Conservation (phyloP, 768 basidiomycete genomes). For the Naganishia vaughanmartiniae region DNA sequence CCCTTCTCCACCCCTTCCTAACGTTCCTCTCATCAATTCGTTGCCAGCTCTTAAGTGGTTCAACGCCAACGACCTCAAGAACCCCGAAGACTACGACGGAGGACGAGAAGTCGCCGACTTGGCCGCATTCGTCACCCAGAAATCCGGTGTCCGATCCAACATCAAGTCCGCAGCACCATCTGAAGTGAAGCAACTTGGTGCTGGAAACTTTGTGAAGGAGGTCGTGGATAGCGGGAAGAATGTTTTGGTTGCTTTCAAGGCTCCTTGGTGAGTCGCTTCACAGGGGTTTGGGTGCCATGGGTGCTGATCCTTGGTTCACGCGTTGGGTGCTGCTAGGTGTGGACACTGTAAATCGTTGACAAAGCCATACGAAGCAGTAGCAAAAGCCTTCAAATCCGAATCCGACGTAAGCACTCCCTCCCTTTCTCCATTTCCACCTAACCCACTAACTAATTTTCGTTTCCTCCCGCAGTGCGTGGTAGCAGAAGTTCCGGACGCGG, state of each 20-base stretch:
- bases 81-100: conserved; percentile 65
- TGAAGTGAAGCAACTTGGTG: conserved; percentile 65
- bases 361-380: conserved; percentile 81
- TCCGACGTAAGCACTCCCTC: conserved; percentile 59
- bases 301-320: background rate
- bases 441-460: background rate
- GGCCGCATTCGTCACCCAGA: conserved; percentile 65
- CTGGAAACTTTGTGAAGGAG: conserved; percentile 70
- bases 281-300: background rate
- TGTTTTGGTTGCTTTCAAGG: conserved; percentile 67
- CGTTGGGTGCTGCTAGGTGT: conserved; percentile 56
- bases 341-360: conserved; percentile 93
- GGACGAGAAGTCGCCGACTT: conserved; percentile 79
- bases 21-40: background rate
- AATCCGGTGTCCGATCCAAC: conserved; percentile 78
- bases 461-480: conserved; percentile 67
- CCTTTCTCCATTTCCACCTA: background rate
- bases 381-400: conserved; percentile 73
- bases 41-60: conserved; percentile 88
- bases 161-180: conserved; percentile 81
- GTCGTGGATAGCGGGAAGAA: conserved; percentile 70
- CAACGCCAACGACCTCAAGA: conserved; percentile 61
- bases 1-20: background rate
- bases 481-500: conserved; percentile 79
- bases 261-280: conserved; percentile 53